Evolutionary conservation across 768 basidiomycete species (phyloP).

Genomic region (Tremella mesenterica): DNA sequence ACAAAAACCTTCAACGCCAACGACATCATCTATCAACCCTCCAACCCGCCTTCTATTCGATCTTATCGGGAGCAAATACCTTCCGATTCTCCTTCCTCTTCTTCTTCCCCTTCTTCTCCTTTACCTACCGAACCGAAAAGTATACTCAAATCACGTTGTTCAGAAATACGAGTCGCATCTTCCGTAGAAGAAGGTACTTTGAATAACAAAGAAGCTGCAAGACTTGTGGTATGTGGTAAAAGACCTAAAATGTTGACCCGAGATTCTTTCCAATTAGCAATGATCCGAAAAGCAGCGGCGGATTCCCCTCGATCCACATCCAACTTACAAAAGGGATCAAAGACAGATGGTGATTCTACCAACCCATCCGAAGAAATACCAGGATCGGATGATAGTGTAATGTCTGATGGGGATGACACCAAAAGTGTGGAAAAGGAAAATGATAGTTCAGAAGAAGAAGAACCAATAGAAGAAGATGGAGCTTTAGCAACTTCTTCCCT

Average conservation of each 20-base stretch:
- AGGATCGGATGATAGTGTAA: slow-evolving; percentile 25
- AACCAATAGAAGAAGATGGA: slow-evolving; percentile 21
- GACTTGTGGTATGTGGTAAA: slow-evolving; percentile 27
- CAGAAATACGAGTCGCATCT: slow-evolving; percentile 30
- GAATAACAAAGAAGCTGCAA: slow-evolving; percentile 38
- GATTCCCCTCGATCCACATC: slow-evolving; percentile 1
- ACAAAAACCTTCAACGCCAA: slow-evolving; percentile 27
- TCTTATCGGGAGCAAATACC: slow-evolving; percentile 11
- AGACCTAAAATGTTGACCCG: slow-evolving; percentile 26
- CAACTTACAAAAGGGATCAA: neutral
- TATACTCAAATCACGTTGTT: slow-evolving; percentile 21
- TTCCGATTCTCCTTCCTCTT: slow-evolving; percentile 10
- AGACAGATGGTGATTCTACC: slow-evolving; percentile 12
- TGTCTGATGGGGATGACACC: slow-evolving; percentile 3
- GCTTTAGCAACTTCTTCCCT: slow-evolving; percentile 25
- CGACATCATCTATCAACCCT: slow-evolving; percentile 18
- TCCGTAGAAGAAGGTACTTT: slow-evolving; percentile 39
- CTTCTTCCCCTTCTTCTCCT: slow-evolving; percentile 5
- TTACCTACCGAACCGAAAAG: slow-evolving; percentile 12
- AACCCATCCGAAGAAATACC: slow-evolving; percentile 11
- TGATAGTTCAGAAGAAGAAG: slow-evolving; percentile 22
- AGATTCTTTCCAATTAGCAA: slow-evolving; percentile 33
- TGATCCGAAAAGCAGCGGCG: slow-evolving; percentile 15
- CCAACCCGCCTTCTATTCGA: slow-evolving; percentile 19
- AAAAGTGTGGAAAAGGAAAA: slow-evolving; percentile 9